Percentiles rank a stretch among this genome's conserved stretches.
Conservation (phyloP, 2,329 filamentous ascomycete species). For the Diaporthe destruens region DNA sequence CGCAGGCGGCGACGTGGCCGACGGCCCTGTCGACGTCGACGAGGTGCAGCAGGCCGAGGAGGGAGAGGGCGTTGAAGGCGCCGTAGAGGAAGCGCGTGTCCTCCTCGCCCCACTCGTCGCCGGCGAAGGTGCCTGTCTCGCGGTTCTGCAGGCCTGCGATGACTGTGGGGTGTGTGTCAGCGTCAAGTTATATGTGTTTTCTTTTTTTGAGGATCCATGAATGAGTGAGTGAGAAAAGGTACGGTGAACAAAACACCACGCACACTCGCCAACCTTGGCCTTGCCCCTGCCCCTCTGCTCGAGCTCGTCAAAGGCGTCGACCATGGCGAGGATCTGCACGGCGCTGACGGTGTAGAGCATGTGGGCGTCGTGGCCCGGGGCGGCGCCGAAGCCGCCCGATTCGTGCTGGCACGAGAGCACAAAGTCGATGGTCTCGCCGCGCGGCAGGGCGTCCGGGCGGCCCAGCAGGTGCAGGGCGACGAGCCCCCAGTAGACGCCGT, state of each 20-base stretch:
- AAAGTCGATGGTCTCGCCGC: conserved; percentile 86
- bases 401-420: conserved; percentile 95
- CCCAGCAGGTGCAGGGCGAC: conserved; percentile 88
- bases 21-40: conserved; percentile 87
- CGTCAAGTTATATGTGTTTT: not conserved
- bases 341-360: conserved; percentile 97
- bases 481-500: conserved; percentile 96
- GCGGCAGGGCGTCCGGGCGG: conserved; percentile 83
- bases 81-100: conserved; percentile 96
- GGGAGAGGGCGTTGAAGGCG: conserved; percentile 88
- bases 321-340: conserved; percentile 89
- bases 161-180: conserved; percentile 59
- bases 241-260: conserved; percentile 54
- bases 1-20: conserved; percentile 81
- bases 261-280: conserved; percentile 83
- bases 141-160: conserved; percentile 86
- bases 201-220: no score
- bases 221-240: conserved; percentile 44
- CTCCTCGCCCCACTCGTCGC: conserved; percentile 96
- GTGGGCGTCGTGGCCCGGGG: conserved; percentile 93
- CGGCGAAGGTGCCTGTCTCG: conserved; percentile 87
- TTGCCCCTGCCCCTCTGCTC: conserved; percentile 79
- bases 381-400: conserved; percentile 91
- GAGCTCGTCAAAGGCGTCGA: conserved; percentile 87
- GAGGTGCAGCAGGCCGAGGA: conserved; percentile 79